Percentiles rank a stretch among this genome's conserved stretches.
phyloP scores from a whole-genome alignment of 2,329 filamentous ascomycete genomes.

The Diaporthe capsici region DNA sequence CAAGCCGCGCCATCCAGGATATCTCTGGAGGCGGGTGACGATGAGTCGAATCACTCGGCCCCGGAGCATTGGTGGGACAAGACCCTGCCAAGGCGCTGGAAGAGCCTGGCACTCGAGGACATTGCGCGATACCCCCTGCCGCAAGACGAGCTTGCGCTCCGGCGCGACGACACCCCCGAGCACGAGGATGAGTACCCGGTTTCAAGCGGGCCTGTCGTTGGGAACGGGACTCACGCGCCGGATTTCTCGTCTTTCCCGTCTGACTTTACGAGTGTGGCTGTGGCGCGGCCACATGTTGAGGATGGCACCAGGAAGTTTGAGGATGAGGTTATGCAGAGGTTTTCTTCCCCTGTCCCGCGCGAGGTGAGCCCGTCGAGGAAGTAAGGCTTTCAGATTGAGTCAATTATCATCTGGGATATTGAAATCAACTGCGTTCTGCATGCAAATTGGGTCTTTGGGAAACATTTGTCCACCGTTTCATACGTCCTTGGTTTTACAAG shows the following conservation, averaged over 20 bases:
- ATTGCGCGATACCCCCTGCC: conserved; percentile 31
- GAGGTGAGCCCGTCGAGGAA: not conserved
- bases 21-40: not conserved
- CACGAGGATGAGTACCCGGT: not conserved
- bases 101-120: conserved; percentile 35
- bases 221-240: not conserved
- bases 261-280: not conserved
- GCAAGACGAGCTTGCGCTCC: conserved; percentile 34
- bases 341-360: conserved; percentile 4
- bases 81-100: not conserved
- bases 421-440: too few relatives aligned
- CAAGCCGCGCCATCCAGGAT: too few relatives aligned
- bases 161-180: not conserved
- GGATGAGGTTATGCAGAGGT: not conserved
- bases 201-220: not conserved
- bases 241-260: not conserved
- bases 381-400: not conserved
- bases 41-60: not conserved
- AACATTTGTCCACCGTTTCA: not conserved
- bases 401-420: not conserved
- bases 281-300: not conserved
- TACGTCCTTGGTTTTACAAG: not conserved
- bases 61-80: conserved; percentile 1
- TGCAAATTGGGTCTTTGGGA: not conserved
- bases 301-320: not conserved